Percentiles rank a stretch among this genome's conserved stretches.
phyloP scores from a whole-genome alignment of 2,329 filamentous ascomycete species.

The Cercospora nicotianae region DNA sequence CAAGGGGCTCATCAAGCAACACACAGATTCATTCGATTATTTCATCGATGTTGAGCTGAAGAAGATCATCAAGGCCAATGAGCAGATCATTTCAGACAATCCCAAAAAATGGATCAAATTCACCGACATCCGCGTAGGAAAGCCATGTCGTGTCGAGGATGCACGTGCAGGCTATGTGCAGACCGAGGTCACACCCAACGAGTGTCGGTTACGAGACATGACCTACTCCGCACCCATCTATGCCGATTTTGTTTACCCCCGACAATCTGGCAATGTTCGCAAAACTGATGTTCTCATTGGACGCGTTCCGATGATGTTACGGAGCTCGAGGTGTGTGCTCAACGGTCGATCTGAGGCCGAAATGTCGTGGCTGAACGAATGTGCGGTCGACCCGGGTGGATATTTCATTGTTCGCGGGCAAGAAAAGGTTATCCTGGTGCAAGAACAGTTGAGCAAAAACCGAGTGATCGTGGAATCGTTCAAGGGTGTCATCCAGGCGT shows the following conservation, averaged over 20 bases:
- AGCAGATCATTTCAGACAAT: conserved; percentile 82
- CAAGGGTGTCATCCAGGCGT: conserved; percentile 91
- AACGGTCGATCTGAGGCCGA: conserved; percentile 78
- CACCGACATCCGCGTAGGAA: conserved; percentile 77
- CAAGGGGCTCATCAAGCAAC: conserved; percentile 94
- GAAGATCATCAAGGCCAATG: conserved; percentile 91
- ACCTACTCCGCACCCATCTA: conserved; percentile 96
- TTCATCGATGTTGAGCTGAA: conserved; percentile 96
- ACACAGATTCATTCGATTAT: conserved; percentile 98
- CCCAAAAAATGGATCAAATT: conserved; percentile 81
- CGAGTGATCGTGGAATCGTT: conserved; percentile 96
- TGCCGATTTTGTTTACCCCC: conserved; percentile 86
- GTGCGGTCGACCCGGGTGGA: conserved; percentile 89
- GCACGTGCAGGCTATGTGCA: conserved; percentile 68
- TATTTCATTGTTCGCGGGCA: conserved; percentile 98
- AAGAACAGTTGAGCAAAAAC: conserved; percentile 99
- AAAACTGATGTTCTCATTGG: conserved; percentile 77
- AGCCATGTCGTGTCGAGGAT: conserved; percentile 76
- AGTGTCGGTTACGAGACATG: conserved; percentile 93
- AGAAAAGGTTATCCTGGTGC: conserved; percentile 97
- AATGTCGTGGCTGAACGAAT: conserved; percentile 93
- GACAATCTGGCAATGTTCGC: conserved; percentile 73
- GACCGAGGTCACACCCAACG: conserved; percentile 78
- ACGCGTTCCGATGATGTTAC: conserved; percentile 93
- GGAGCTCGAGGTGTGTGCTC: conserved; percentile 89